These are phyloP conservation scores for Aspergillus bridgeri DNA, from an alignment of 495 filamentous ascomycete species.

Conservation along the genomic window DNA sequence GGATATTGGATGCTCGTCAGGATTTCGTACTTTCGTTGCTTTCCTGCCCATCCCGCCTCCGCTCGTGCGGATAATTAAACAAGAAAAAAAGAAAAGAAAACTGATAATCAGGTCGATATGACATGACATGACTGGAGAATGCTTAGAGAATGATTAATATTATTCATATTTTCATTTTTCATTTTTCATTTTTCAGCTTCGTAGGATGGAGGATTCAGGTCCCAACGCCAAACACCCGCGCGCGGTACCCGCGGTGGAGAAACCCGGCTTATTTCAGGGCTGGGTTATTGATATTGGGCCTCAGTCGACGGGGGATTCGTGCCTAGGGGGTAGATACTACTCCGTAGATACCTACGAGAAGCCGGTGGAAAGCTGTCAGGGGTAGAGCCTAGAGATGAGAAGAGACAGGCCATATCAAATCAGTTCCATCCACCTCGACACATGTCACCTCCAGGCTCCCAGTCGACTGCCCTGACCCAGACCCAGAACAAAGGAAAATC, in stretches of 20 bases:
- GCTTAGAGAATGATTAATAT: no score
- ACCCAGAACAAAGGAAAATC: slow-evolving; percentile 10
- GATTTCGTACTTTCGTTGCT: neutral
- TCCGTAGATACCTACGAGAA: no score
- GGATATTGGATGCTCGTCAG: no score
- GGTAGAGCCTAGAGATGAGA: neutral
- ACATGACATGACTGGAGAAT: no score
- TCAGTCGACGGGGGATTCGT: no score
- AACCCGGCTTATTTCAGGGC: slow-evolving; percentile 8
- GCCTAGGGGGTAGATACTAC: neutral
- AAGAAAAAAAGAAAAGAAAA: slow-evolving; percentile 7
- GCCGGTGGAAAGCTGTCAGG: neutral
- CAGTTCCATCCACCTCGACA: neutral
- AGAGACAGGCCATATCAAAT: neutral
- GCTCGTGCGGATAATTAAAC: slow-evolving; percentile 10
- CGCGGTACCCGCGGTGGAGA: slow-evolving; percentile 20
- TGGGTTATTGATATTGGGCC: neutral
- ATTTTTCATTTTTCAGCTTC: no score
- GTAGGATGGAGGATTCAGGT: slow-evolving; percentile 8
- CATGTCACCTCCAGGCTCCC: neutral
- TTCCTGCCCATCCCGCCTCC: neutral
- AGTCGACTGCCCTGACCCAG: neutral
- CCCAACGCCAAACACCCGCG: slow-evolving; percentile 4
- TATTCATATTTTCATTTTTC: no score
- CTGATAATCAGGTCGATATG: neutral